phyloP scores from a whole-genome alignment of 345 rosid genomes.

The Erodium maritimum region DNA sequence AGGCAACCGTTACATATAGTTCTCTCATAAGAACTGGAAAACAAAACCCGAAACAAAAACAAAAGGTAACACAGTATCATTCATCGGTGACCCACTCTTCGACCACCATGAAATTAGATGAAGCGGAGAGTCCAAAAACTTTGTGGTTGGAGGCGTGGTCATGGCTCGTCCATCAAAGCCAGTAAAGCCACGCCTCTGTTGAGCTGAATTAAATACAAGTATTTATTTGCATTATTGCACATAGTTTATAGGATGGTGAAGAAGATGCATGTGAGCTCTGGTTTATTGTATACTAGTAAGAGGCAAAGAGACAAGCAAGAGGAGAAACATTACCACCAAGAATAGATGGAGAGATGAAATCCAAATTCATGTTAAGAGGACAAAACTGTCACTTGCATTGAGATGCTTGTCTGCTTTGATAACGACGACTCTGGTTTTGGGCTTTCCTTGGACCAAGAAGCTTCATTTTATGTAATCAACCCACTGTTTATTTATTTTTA shows the following conservation, averaged over 20 bases:
- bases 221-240: not conserved
- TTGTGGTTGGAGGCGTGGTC: conserved; percentile 13
- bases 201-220: not conserved
- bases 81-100: too few species aligned
- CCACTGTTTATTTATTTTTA: too few species aligned
- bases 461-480: conserved; percentile 23
- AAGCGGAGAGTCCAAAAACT: not conserved
- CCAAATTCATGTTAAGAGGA: conserved; percentile 17
- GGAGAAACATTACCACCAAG: conserved; percentile 7
- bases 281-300: not conserved
- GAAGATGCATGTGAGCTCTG: conserved; percentile 22
- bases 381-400: conserved; percentile 14
- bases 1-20: too few species aligned
- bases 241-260: conserved; percentile 4
- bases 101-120: too few species aligned
- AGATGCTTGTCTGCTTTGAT: conserved; percentile 21
- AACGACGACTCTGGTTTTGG: conserved; percentile 12
- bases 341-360: conserved; percentile 16
- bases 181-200: conserved; percentile 16
- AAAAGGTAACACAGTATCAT: not conserved
- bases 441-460: conserved; percentile 23
- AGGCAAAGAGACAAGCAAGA: not conserved
- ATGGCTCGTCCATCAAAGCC: conserved; percentile 15
- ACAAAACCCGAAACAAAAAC: too few species aligned
- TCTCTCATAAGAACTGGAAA: too few species aligned